Evolutionary conservation across 768 basidiomycete species (phyloP), one percentile per base, ranked within the genome.

Genomic region (Calocera viscosa): DNA sequence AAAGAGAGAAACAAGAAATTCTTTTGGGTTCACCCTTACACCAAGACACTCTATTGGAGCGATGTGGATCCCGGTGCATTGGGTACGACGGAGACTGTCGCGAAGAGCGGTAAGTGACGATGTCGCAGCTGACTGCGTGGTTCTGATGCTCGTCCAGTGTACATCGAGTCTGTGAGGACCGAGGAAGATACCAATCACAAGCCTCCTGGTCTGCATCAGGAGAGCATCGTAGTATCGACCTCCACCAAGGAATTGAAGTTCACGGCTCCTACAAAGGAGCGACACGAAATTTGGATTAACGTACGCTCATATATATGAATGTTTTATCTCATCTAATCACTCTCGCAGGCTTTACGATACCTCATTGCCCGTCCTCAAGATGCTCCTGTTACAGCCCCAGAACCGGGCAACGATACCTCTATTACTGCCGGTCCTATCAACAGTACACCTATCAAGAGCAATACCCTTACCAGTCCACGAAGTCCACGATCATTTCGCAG

Each of bases 11-110:
- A 99, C 77, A 87, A 86, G 75, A 82, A 96, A 39, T 99, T 94
- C 85, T 96, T 98, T 83, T 99, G 96, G 96, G 87, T 99, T n/a
- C 95, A 98, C 77, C 96, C 96, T 22, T 99, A 98, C 75, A 98
- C 94, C 41, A 92, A 91, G 80, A 97, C 94, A 2, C 73, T 99
- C 67, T 97, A 98, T 76, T 99, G 96, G 96, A 92, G 91, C 73
- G 88, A 90, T 19, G 85, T 87, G 11, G 95, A 98, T 78, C 96
- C 95, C 64, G 94, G 92, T 32, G 90, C 91, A 28, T 84, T 85
- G 40, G 86, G 86, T 71, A 90, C 92, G 19, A 84, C 88, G 0
- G 94, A 97, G 78, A 91, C 91, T 8, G 94, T 88, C 74, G 91
- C 95, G 16, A 97, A 96, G 85, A 94, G 91, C 76, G 93, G 95